Evolutionary conservation across 768 basidiomycete genomes (phyloP), one percentile per base, ranked within the genome.

Genomic region (Arthromyces matolae): DNA sequence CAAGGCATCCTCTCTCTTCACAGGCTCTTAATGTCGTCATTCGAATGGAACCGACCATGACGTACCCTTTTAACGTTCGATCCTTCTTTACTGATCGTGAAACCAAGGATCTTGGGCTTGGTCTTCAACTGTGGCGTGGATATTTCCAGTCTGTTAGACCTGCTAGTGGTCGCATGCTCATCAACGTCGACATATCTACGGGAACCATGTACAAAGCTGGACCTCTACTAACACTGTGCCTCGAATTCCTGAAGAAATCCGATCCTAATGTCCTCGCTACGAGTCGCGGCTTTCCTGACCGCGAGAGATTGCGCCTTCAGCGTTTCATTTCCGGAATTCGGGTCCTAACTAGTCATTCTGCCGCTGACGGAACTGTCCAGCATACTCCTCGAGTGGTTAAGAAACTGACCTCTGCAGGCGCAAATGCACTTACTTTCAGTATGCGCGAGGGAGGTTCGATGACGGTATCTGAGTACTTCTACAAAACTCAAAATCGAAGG

Each of bases 81-180:
- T 84, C 81, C 0, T 87, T 87, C 64, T 87, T 84, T 58, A 86
- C 84, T 0, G 64, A 78, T 33, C 62, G 63, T 2, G 84, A 83
- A 54, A 74, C 69, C 9, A 78, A 73, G 53, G 68, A 71, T 50
- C 70, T 75, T 10, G 72, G 72, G 22, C 34, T 42, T 16, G 85
- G 84, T 1, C 69, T 87, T 5, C 70, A 77, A 10, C 65, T 87
- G 2, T 86, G 85, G 84, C 74, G 85, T 2, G 85, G 84, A 0
- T 87, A 86, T 49, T 87, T 86, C 63, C 85, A 86, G 58, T 83
- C 80, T 0, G 76, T 86, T 8, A 72, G 85, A 13, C 85, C 84
- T 13, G 83, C 76, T 0, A 73, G 77, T 27, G 78, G 77, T 3
- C 68, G 66, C 4, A 77, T 87, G 68, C 63, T 68, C 13, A 76